Conservation (phyloP, 371 early-diverging fungal genomes). For the Batkoa obscura region DNA sequence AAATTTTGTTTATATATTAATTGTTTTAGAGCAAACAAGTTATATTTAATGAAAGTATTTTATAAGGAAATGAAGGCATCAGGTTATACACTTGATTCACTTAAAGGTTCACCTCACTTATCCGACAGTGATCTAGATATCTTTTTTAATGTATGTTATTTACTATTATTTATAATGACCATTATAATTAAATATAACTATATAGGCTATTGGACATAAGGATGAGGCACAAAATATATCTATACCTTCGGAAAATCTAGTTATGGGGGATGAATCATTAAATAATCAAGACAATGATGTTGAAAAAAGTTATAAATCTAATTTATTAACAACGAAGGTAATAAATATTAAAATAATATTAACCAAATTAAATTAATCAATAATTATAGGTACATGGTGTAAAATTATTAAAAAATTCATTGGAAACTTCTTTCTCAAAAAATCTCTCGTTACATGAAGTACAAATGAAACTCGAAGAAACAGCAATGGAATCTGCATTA, state of each 20-base stretch:
- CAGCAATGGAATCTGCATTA: constrained; percentile 57
- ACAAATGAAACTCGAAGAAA: constrained; percentile 70
- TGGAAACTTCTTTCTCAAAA: constrained; percentile 27
- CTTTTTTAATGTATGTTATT: constrained; percentile 18
- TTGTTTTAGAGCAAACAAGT: constrained; percentile 21
- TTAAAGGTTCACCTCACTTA: constrained; percentile 20
- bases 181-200: neutral
- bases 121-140: constrained; percentile 18
- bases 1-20: neutral
- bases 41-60: constrained; percentile 32
- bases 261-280: too few relatives aligned
- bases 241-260: neutral
- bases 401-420: constrained; percentile 46
- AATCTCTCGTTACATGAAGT: constrained; percentile 44
- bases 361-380: neutral
- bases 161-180: neutral
- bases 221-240: neutral
- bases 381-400: constrained; percentile 36
- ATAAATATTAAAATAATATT: neutral
- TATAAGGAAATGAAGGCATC: constrained; percentile 41
- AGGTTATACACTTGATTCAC: constrained; percentile 17
- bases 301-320: neutral
- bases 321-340: neutral
- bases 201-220: neutral
- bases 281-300: constrained; percentile 4